A percentile compares a stretch with the other conserved stretches of the same genome.
Evolutionary conservation across 2,329 filamentous ascomycete genomes (phyloP).

Genomic region (Alternaria novae-zelandiae): DNA sequence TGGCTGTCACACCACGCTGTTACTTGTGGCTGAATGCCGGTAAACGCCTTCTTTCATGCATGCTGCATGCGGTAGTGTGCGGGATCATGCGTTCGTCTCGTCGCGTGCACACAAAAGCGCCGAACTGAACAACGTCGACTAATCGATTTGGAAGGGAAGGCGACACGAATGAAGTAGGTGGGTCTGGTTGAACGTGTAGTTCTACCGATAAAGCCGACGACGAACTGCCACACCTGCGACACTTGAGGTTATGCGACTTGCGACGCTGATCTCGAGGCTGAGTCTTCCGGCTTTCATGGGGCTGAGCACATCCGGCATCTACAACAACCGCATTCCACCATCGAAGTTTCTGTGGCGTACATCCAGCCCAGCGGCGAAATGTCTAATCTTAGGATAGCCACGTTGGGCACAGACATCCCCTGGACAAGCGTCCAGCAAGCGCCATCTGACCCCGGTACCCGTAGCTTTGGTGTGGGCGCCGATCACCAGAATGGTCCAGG

Average conservation of each 20-base stretch:
- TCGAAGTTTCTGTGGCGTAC: neutral
- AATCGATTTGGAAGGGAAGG: neutral
- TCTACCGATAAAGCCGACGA: neutral
- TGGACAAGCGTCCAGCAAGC: neutral
- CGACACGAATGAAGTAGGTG: neutral
- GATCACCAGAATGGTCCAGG: conserved; percentile 1
- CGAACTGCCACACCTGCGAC: neutral
- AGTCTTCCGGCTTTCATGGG: neutral
- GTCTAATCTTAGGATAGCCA: conserved; percentile 11
- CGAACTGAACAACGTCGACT: neutral
- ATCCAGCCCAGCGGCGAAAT: conserved; percentile 3
- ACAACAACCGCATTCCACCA: neutral
- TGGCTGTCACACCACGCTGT: neutral
- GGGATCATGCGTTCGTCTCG: conserved; percentile 5
- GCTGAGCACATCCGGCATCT: neutral
- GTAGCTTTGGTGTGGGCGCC: neutral
- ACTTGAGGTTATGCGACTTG: neutral
- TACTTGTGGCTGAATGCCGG: neutral
- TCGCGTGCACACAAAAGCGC: conserved; percentile 1
- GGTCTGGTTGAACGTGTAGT: neutral
- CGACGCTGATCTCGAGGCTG: neutral
- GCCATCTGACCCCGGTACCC: neutral
- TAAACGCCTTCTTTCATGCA: neutral
- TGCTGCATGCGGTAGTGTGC: conserved; percentile 1
- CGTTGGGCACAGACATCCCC: neutral